Conservation (phyloP, 148 eudicot species). For the Selenicereus undatus region DNA sequence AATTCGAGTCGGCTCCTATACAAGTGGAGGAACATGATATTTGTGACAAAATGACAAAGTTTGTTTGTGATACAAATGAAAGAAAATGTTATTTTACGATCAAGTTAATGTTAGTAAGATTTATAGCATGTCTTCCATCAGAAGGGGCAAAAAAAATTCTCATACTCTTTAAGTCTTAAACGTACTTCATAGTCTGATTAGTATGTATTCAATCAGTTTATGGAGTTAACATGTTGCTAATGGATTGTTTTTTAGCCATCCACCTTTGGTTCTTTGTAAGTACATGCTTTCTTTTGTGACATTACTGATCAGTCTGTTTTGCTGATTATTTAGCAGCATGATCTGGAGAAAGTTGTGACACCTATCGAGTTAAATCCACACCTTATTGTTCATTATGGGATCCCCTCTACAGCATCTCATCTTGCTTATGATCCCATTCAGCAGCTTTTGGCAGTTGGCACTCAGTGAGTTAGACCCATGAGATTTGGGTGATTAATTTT, state of each 20-base stretch:
- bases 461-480: slow-evolving; percentile 55
- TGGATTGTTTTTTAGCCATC: not conserved
- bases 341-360: slow-evolving; percentile 24
- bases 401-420: slow-evolving; percentile 86
- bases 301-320: slow-evolving; percentile 8
- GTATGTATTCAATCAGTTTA: not conserved
- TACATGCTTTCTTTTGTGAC: not conserved
- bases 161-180: not conserved
- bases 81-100: not conserved
- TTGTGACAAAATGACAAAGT: not conserved
- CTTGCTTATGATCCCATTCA: slow-evolving; percentile 88
- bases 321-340: slow-evolving; percentile 19
- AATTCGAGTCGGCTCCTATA: no score
- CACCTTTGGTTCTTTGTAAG: not conserved
- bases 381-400: slow-evolving; percentile 75
- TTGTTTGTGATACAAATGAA: not conserved
- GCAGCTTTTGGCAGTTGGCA: slow-evolving; percentile 81
- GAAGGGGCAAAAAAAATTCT: not conserved
- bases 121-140: not conserved
- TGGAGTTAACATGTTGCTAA: not conserved
- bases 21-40: not conserved
- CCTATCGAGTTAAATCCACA: slow-evolving; percentile 47
- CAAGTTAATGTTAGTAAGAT: not conserved
- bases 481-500: not conserved
- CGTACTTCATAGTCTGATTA: not conserved